Evolutionary conservation across 371 early-diverging fungal genomes (phyloP).

Genomic region (Mucor circinelloides): DNA sequence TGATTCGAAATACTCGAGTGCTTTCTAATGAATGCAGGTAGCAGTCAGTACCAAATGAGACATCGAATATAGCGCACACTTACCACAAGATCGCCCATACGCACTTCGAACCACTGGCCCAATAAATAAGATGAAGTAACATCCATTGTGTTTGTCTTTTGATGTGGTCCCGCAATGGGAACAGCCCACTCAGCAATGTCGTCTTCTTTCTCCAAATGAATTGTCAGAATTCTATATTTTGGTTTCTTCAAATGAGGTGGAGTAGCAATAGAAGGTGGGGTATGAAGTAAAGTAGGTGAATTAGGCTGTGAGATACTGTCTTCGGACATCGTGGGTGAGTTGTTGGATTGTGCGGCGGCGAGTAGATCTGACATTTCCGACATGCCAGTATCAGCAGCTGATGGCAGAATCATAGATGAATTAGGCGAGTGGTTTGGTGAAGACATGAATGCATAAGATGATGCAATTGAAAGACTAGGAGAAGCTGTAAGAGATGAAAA

Average conservation of each 20-base stretch:
- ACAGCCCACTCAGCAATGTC: constrained; percentile 29
- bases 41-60: not conserved
- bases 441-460: constrained; percentile 58
- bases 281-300: constrained; percentile 37
- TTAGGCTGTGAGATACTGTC: constrained; percentile 35
- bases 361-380: constrained; percentile 39
- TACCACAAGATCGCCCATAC: constrained; percentile 48
- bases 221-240: constrained; percentile 49
- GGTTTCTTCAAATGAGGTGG: constrained; percentile 29
- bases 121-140: constrained; percentile 52
- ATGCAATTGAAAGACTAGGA: constrained; percentile 54
- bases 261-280: constrained; percentile 35
- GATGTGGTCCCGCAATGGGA: constrained; percentile 23
- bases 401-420: constrained; percentile 43
- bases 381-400: constrained; percentile 43
- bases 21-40: constrained; percentile 28
- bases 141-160: constrained; percentile 37
- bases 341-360: constrained; percentile 32
- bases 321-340: constrained; percentile 34
- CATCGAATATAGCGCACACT: not conserved
- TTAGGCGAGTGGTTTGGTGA: constrained; percentile 53
- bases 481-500: constrained; percentile 57
- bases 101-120: constrained; percentile 47
- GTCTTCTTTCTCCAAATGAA: constrained; percentile 53
- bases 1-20: constrained; percentile 37